phyloP scores from a whole-genome alignment of 305 asterid species.

The Nicotiana rustica region DNA sequence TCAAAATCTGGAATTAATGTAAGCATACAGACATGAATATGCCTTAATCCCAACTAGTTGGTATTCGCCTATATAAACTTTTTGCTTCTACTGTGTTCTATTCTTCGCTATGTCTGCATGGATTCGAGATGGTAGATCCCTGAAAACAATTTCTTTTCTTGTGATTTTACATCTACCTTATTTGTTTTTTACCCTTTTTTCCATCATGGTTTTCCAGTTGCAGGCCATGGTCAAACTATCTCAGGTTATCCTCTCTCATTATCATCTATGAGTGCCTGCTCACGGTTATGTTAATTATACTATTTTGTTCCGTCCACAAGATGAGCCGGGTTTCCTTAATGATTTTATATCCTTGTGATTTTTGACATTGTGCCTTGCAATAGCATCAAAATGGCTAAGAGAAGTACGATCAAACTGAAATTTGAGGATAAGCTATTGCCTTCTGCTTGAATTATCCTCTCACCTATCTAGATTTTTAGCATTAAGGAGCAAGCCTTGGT shows the following conservation, averaged over 20 bases:
- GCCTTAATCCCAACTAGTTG: background rate
- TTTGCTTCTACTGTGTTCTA: background rate
- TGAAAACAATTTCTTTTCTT: background rate
- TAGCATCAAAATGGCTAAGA: background rate
- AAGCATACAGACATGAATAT: background rate
- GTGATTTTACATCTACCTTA: too few relatives aligned
- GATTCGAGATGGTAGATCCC: background rate
- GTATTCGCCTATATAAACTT: background rate
- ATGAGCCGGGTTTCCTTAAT: background rate
- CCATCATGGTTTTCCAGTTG: background rate
- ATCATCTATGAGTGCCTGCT: background rate
- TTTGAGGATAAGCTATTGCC: background rate
- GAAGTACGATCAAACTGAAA: background rate
- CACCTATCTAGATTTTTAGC: background rate
- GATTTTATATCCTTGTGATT: background rate
- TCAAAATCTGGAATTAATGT: background rate
- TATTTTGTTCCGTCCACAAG: background rate
- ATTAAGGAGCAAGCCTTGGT: too few relatives aligned
- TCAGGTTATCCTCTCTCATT: background rate
- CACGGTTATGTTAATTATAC: background rate
- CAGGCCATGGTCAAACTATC: background rate
- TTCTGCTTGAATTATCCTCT: background rate
- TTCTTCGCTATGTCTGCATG: background rate
- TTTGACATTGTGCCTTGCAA: background rate
- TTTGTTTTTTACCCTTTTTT: too few relatives aligned